Evolutionary conservation across 2,329 filamentous ascomycete genomes (phyloP).

Genomic region (Capronia epimyces): DNA sequence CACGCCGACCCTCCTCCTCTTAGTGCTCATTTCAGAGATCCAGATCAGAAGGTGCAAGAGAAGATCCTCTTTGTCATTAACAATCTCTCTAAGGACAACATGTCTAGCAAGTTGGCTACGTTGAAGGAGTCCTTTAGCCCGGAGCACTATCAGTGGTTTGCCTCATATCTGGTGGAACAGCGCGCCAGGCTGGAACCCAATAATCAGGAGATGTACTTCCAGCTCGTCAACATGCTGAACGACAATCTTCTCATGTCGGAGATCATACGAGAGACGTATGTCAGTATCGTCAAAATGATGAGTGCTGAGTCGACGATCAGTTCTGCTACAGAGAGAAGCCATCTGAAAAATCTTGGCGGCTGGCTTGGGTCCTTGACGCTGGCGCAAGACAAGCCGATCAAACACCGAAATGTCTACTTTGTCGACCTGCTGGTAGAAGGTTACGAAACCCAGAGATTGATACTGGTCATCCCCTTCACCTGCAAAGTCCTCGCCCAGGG

Average conservation of each 20-base stretch:
- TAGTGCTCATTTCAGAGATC: conserved; percentile 68
- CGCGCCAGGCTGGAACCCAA: conserved; percentile 97
- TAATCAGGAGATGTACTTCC: conserved; percentile 87
- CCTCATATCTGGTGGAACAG: conserved; percentile 87
- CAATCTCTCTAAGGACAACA: conserved; percentile 86
- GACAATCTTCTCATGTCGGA: conserved; percentile 76
- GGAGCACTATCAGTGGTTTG: conserved; percentile 92
- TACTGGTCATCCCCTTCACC: conserved; percentile 93
- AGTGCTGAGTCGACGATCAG: conserved; percentile 85
- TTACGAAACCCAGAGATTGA: conserved; percentile 82
- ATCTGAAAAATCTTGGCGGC: conserved; percentile 85
- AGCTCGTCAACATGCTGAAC: conserved; percentile 77
- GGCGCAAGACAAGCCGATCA: conserved; percentile 89
- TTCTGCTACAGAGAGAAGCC: conserved; percentile 74
- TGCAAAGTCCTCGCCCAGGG: conserved; percentile 92
- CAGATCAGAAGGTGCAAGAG: conserved; percentile 77
- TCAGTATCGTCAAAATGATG: conserved; percentile 76
- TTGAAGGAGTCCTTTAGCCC: conserved; percentile 72
- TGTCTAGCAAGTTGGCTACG: conserved; percentile 77
- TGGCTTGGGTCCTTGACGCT: conserved; percentile 94
- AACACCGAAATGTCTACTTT: conserved; percentile 94
- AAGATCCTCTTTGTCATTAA: conserved; percentile 94
- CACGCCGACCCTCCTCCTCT: conserved; percentile 65
- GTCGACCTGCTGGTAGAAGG: conserved; percentile 91
- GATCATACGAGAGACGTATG: conserved; percentile 87